Conservation (phyloP, 2,329 filamentous ascomycete species). For the Cladophialophora psammophila region DNA sequence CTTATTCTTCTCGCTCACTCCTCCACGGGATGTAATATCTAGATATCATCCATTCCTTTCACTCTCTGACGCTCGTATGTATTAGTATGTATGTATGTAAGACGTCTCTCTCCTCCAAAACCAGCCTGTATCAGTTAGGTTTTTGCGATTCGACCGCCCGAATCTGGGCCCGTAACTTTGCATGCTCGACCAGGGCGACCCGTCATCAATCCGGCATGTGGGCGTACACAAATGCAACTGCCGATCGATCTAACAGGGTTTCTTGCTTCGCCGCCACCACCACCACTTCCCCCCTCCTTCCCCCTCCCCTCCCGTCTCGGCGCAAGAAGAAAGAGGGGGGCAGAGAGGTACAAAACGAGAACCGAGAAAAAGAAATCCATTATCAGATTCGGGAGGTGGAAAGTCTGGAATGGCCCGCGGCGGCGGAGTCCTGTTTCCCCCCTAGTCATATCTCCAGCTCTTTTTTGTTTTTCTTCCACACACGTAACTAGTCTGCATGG, state of each 20-base stretch:
- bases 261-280: neutral
- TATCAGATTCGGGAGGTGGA: conserved; percentile 27
- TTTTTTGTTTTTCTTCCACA: too few relatives aligned
- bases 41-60: neutral
- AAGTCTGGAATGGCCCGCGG: neutral
- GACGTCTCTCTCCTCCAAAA: too few relatives aligned
- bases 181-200: too few relatives aligned
- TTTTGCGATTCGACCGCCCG: too few relatives aligned
- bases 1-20: neutral
- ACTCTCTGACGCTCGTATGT: too few relatives aligned
- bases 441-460: neutral
- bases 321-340: neutral
- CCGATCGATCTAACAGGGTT: neutral
- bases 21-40: neutral
- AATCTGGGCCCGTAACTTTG: too few relatives aligned
- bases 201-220: neutral
- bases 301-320: neutral
- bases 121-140: too few relatives aligned
- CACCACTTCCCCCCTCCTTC: neutral
- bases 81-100: too few relatives aligned
- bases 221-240: neutral
- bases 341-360: neutral
- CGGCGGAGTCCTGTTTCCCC: too few relatives aligned
- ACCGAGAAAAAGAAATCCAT: conserved; percentile 15
- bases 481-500: too few relatives aligned